Base-by-base conservation (phyloP, 345 rosid species). In the thale cress (Arabidopsis thaliana) region DNA sequence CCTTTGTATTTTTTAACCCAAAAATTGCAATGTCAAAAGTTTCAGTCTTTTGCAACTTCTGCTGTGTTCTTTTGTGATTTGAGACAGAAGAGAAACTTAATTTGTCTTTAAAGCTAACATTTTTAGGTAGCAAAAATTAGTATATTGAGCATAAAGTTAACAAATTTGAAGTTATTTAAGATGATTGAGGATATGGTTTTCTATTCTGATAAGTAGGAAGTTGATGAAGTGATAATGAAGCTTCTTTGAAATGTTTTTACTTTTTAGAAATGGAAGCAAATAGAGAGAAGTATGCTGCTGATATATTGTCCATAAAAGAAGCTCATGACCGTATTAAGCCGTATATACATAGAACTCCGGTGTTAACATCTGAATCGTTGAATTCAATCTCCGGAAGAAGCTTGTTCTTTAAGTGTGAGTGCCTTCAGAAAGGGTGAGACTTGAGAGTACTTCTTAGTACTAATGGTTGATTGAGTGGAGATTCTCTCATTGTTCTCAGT, bases 401-500 rank as follows among this genome's bases (percentile, higher is more conserved):
- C 71, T 77, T 93, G 38, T 93, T 84, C 69, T 91, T 91, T 76
- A 93, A 93, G 62, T 89, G 96, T 75, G 98, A 91, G 84, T 89
- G 93, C 76, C 89, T 87, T 73, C 96, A 93, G 56, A 93, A 91
- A 83, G 94, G 98, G 97, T 91, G 75, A 87, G 86, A 65, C 13
- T 25, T 91, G 75, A 87, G 86, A 65, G 23, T 25, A 25, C 28
- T 25, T 41, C 66, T 48, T 69, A 67, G 11, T 45, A 38, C 70
- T 51, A 14, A 34, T 74, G 37, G 52, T 67, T 44, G 12, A 3
- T 44, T 52, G 25, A 38, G 33, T 61, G 7, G 33, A 63, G 36
- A 38, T 20, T 37, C 32, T 20, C 22, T 68, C 37, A 7, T 33
- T 37, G 14, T 52, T 12, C n/a, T 63, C 44, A 51, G 28, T 30